Percentiles rank a stretch among this genome's conserved stretches.
Evolutionary conservation across 768 basidiomycete genomes (phyloP).

Genomic region (Calocybe cyanea): DNA sequence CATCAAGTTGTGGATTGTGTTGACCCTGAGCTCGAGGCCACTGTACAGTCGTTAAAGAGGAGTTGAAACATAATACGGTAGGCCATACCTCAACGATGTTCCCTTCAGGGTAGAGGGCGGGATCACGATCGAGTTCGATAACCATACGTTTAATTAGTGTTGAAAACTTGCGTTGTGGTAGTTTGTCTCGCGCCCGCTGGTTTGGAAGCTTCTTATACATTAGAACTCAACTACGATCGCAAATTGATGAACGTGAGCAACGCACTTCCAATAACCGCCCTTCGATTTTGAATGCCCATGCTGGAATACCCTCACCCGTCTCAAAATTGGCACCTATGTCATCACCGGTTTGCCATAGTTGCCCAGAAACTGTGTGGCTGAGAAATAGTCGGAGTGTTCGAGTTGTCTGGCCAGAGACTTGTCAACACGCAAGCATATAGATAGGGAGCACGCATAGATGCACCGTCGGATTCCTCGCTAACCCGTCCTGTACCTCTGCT

Average conservation of each 20-base stretch:
- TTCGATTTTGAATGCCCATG: slow-evolving; percentile 86
- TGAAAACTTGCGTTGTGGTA: slow-evolving; percentile 73
- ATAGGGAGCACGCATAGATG: slow-evolving; percentile 12
- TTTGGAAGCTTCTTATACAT: slow-evolving; percentile 44
- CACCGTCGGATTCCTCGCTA: slow-evolving; percentile 70
- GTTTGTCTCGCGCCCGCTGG: slow-evolving; percentile 60
- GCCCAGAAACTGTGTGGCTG: slow-evolving; percentile 83
- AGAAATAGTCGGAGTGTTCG: slow-evolving; percentile 83
- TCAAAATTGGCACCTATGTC: slow-evolving; percentile 56
- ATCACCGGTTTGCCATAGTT: slow-evolving; percentile 74
- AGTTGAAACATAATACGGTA: neutral
- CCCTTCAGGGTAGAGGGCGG: slow-evolving; percentile 73
- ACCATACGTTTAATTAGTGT: slow-evolving; percentile 80
- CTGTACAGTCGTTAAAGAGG: slow-evolving; percentile 26
- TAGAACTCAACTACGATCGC: slow-evolving; percentile 2
- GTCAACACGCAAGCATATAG: slow-evolving; percentile 12
- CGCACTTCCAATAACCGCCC: slow-evolving; percentile 80
- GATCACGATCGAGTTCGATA: slow-evolving; percentile 85
- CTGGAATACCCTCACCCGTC: slow-evolving; percentile 85
- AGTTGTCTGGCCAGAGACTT: slow-evolving; percentile 53
- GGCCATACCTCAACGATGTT: slow-evolving; percentile 90
- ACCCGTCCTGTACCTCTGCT: slow-evolving; percentile 88
- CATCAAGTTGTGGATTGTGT: slow-evolving; percentile 68
- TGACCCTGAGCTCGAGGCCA: slow-evolving; percentile 58
- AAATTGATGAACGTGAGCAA: slow-evolving; percentile 4